phyloP scores from a whole-genome alignment of 495 filamentous ascomycete genomes.

The Chaetomium fimeti region DNA sequence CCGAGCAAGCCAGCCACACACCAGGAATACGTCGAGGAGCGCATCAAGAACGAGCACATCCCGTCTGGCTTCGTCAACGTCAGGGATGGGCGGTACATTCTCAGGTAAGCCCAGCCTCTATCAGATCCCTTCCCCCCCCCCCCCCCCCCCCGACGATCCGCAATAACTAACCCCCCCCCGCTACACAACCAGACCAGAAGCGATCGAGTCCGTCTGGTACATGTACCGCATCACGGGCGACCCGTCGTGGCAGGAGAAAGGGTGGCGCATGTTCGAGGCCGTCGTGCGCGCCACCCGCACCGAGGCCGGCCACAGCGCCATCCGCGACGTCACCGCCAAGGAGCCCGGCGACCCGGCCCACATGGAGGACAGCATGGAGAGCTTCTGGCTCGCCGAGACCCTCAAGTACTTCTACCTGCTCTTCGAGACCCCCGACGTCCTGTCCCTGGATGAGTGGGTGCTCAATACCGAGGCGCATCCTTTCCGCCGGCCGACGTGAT shows the following conservation, averaged over 20 bases:
- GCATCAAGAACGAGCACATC: slow-evolving; percentile 60
- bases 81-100: slow-evolving; percentile 63
- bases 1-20: slow-evolving; percentile 53
- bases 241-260: slow-evolving; percentile 73
- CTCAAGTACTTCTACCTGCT: slow-evolving; percentile 93
- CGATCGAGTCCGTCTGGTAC: slow-evolving; percentile 93
- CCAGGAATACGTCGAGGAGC: slow-evolving; percentile 60
- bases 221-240: slow-evolving; percentile 92
- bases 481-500: slow-evolving; percentile 49
- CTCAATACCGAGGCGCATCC: slow-evolving; percentile 65
- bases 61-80: slow-evolving; percentile 66
- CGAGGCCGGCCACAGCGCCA: slow-evolving; percentile 66
- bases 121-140: not conserved
- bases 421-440: slow-evolving; percentile 69
- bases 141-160: not conserved
- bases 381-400: slow-evolving; percentile 74
- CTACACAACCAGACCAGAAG: slow-evolving; percentile 66
- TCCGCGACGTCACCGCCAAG: slow-evolving; percentile 60
- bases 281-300: slow-evolving; percentile 65
- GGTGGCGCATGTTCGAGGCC: slow-evolving; percentile 87
- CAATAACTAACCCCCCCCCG: slow-evolving; percentile 19
- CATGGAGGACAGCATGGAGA: slow-evolving; percentile 55
- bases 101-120: slow-evolving; percentile 57
- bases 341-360: slow-evolving; percentile 1
- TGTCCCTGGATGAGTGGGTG: slow-evolving; percentile 83